Evolutionary conservation across 2,329 filamentous ascomycete genomes (phyloP).

Genomic region (Biscogniauxia marginata): DNA sequence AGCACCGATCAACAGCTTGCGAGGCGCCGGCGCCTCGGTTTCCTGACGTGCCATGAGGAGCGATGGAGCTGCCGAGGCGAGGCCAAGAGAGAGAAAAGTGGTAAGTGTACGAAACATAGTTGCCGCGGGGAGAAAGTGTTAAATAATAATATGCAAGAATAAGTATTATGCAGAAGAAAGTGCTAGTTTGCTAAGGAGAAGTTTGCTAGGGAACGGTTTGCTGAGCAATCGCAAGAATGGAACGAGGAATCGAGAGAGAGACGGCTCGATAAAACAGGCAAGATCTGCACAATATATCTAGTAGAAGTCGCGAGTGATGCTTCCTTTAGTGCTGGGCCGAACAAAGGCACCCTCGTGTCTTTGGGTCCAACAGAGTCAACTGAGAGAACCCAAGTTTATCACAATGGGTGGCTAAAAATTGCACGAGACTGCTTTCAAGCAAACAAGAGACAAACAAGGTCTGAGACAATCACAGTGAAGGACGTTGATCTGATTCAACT

Average conservation of each 20-base stretch:
- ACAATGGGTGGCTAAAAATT: no score
- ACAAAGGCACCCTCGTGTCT: no score
- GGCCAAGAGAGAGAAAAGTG: conserved; percentile 25
- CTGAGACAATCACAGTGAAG: no score
- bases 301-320: no score
- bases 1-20: conserved; percentile 41
- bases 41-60: conserved; percentile 12
- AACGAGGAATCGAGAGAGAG: background rate
- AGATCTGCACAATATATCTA: no score
- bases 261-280: background rate
- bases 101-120: conserved; percentile 20
- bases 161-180: background rate
- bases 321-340: no score
- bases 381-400: no score
- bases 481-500: background rate
- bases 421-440: no score
- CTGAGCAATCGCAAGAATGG: background rate
- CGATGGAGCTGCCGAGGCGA: conserved; percentile 25
- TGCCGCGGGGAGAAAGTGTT: conserved; percentile 1
- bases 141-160: background rate
- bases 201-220: no score
- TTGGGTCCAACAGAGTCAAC: no score
- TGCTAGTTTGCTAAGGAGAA: background rate
- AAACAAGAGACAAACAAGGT: no score
- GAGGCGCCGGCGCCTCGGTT: conserved; percentile 1